These are phyloP conservation scores for Xylaria venustula DNA, from an alignment of 495 filamentous ascomycete species.

Conservation along the genomic window DNA sequence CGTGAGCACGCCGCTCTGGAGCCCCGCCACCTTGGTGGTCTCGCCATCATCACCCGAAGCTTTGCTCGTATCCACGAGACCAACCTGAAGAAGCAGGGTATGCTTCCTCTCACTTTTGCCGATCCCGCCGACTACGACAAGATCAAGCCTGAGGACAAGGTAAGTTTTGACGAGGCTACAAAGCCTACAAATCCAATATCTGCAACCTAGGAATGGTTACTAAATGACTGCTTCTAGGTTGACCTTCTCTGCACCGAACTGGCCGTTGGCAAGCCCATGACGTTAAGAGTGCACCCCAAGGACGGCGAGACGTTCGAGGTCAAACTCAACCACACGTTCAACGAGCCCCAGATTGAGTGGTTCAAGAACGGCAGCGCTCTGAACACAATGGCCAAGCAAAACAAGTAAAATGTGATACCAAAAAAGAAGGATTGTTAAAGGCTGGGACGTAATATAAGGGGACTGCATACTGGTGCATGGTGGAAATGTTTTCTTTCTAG, in stretches of 20 bases:
- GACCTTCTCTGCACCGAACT: constrained; percentile 89
- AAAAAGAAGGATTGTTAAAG: background rate
- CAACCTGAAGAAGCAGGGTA: constrained; percentile 99
- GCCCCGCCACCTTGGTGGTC: constrained; percentile 93
- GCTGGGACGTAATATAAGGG: constrained; percentile 17
- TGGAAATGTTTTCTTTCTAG: constrained; percentile 28
- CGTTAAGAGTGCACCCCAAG: constrained; percentile 86
- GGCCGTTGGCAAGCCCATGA: constrained; percentile 90
- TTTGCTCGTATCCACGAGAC: constrained; percentile 99
- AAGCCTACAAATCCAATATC: too few relatives aligned
- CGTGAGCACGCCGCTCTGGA: constrained; percentile 98
- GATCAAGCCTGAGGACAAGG: constrained; percentile 87
- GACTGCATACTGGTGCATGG: constrained; percentile 28
- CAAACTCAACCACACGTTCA: constrained; percentile 92
- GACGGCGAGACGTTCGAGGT: constrained; percentile 76
- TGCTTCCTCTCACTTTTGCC: constrained; percentile 94
- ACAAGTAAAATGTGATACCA: constrained; percentile 16
- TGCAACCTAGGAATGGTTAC: too few relatives aligned
- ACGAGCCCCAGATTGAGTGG: constrained; percentile 95
- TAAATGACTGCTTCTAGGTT: too few relatives aligned
- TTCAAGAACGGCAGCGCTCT: constrained; percentile 95
- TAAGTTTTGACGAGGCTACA: constrained; percentile 26
- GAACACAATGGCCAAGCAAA: constrained; percentile 92
- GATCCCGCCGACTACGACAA: constrained; percentile 97
- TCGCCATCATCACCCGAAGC: constrained; percentile 92